phyloP scores from a whole-genome alignment of 805 yeast species.

The Candida oleophila region DNA sequence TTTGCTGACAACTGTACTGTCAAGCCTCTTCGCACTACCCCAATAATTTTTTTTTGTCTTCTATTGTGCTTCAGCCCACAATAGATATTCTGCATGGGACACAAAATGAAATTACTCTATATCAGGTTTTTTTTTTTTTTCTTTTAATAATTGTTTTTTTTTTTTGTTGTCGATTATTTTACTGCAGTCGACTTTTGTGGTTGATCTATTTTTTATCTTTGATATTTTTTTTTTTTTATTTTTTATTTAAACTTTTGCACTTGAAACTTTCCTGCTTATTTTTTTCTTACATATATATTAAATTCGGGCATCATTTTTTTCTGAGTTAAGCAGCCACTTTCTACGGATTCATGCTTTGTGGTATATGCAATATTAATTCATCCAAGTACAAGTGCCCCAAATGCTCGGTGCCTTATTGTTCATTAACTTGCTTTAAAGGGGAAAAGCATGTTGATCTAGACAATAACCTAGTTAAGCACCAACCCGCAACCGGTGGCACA shows the following conservation, averaged over 20 bases:
- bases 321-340: background rate
- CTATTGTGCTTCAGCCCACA: background rate
- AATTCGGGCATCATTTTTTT: background rate
- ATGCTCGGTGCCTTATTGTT: constrained; percentile 51
- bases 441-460: constrained; percentile 22
- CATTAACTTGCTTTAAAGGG: constrained; percentile 59
- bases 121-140: background rate
- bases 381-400: constrained; percentile 60
- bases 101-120: background rate
- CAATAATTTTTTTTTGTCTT: background rate
- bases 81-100: background rate
- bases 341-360: constrained; percentile 21
- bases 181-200: background rate
- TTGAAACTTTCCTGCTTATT: background rate
- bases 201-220: background rate
- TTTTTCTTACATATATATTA: background rate
- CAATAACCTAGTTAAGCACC: background rate
- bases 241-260: background rate
- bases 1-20: too few relatives aligned
- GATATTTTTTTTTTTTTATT: background rate
- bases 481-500: background rate
- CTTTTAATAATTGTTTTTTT: too few relatives aligned
- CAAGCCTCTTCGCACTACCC: background rate
- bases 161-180: background rate
- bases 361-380: constrained; percentile 30